Evolutionary conservation across 148 eudicot species (phyloP).

Genomic region (Camellia japonica): DNA sequence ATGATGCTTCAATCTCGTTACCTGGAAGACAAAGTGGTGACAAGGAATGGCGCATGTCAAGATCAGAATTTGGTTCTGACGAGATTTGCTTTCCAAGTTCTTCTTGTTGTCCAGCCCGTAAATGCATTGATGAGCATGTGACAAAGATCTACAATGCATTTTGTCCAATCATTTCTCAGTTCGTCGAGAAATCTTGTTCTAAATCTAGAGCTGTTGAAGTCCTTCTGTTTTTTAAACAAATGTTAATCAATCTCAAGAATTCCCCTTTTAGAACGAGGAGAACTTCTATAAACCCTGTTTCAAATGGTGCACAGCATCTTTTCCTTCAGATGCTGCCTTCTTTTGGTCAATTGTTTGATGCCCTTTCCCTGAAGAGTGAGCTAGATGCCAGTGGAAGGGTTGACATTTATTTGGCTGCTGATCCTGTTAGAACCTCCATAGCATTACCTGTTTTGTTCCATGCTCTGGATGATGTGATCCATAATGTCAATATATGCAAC

Average conservation of each 20-base stretch:
- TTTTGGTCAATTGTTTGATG: constrained; percentile 52
- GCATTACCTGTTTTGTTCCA: constrained; percentile 86
- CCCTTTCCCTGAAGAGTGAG: constrained; percentile 61
- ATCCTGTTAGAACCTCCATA: constrained; percentile 80
- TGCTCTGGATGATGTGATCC: constrained; percentile 74
- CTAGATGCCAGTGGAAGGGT: constrained; percentile 36
- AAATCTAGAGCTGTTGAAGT: constrained; percentile 42
- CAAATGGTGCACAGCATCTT: constrained; percentile 32
- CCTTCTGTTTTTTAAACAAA: constrained; percentile 44
- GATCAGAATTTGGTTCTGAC: constrained; percentile 80
- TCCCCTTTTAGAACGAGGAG: constrained; percentile 66
- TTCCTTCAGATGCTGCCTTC: constrained; percentile 45
- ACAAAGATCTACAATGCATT: constrained; percentile 69
- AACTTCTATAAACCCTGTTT: constrained; percentile 36
- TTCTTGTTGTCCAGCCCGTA: constrained; percentile 76
- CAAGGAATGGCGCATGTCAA: constrained; percentile 85
- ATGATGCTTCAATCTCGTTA: constrained; percentile 57
- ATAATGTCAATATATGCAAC: constrained; percentile 32
- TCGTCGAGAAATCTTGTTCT: constrained; percentile 44
- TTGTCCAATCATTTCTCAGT: constrained; percentile 40
- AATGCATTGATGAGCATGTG: constrained; percentile 87
- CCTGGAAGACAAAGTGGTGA: constrained; percentile 96
- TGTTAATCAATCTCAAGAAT: constrained; percentile 54
- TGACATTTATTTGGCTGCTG: constrained; percentile 56
- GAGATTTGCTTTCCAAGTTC: constrained; percentile 47